Base-by-base conservation (phyloP, 2,329 filamentous ascomycete genomes). In the Colletotrichum chrysophilum region DNA sequence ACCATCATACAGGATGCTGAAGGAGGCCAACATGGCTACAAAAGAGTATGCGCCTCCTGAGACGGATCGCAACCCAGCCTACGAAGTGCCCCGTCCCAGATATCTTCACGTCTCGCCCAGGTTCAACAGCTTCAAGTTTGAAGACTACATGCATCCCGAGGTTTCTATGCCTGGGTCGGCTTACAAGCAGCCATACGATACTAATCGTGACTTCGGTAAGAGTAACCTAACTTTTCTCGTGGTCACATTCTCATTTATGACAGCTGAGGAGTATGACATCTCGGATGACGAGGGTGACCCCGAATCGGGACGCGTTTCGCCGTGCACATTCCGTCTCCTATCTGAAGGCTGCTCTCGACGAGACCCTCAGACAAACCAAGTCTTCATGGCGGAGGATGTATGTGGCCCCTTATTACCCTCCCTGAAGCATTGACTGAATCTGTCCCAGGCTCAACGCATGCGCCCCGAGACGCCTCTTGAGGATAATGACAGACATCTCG, bases 231-330 rank as follows among this genome's bases (percentile, higher is more conserved):
- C 14, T 30, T 24, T 9, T n/a, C 5, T 16, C n/a, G 26, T 52
- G 16, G 2, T 28, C 48, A 34, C 3, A 26, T 60, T 14, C 56
- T 71, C 55, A 74, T 13, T 16, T 16, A 3, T 36, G 4, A 4
- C 16, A 68, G 74, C 14, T 3, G 73, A 76, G 10, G 77, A 78
- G 12, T 79, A 79, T 38, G 82, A 83, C 36, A 80, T 87, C 21
- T 85, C 82, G 0, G 86, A 88, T 66, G 81, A 84, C 24, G 87
- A 90, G 72, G 86, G 85, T 3, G 82, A 83, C 26, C 80, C 82
- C 0, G 77, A 81, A 5, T 78, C 81, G 5, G 83, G 81, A 2
- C 83, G 83, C 2, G 85, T 89, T 32, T 85, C 84, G 0, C 85
- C 87, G 2, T 84, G 82, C 74, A 87, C 84, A 0, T 89, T 89